A percentile compares a stretch with the other conserved stretches of the same genome.
These are phyloP conservation scores for Neopestalotiopsis clavispora DNA, from an alignment of 2,329 filamentous ascomycete species.

Conservation along the genomic window DNA sequence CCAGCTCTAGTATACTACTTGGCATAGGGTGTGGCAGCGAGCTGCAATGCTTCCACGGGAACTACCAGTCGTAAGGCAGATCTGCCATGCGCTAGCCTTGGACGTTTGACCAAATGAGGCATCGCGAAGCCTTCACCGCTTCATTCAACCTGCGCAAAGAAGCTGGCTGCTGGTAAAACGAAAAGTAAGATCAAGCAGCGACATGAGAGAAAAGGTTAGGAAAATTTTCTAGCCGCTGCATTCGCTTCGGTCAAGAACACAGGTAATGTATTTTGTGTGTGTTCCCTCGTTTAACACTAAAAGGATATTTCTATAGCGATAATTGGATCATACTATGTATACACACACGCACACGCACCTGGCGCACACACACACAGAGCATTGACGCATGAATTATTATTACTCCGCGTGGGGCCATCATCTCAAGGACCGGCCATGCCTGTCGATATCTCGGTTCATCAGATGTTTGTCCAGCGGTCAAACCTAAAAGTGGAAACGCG, in stretches of 20 bases:
- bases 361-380: not conserved
- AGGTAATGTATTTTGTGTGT: not conserved
- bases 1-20: not conserved
- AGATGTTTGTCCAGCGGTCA: constrained; percentile 16
- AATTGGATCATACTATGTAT: constrained; percentile 7
- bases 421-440: not conserved
- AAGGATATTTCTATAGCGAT: constrained; percentile 12
- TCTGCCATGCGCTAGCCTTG: constrained; percentile 19
- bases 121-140: constrained; percentile 22
- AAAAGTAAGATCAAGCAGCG: constrained; percentile 1
- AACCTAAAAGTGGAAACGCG: constrained; percentile 16
- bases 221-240: constrained; percentile 16
- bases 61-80: constrained; percentile 19
- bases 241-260: not conserved
- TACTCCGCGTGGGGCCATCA: constrained; percentile 12
- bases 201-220: not conserved
- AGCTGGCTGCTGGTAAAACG: not conserved
- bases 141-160: not conserved
- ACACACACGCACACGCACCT: not conserved
- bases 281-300: constrained; percentile 3
- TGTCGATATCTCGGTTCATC: constrained; percentile 3
- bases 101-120: constrained; percentile 19
- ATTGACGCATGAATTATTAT: constrained; percentile 16
- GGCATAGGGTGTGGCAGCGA: not conserved
- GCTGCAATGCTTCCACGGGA: constrained; percentile 16